These are phyloP conservation scores for Cryptosporidium ryanae DNA, from an alignment of 169 alveolate genomes.

Conservation along the genomic window DNA sequence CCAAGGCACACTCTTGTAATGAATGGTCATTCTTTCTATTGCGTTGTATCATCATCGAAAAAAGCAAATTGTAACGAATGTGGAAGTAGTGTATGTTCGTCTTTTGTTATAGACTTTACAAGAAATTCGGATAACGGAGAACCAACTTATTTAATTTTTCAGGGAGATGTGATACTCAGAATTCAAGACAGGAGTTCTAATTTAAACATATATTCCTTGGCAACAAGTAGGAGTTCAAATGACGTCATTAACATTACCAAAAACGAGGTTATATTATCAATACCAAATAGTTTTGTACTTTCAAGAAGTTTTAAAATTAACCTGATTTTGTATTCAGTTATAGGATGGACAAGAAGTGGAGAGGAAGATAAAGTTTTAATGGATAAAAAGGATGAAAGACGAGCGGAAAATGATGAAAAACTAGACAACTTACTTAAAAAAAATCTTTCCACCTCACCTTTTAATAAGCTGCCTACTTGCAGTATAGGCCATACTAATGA, in stretches of 20 bases:
- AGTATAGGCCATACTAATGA: background rate
- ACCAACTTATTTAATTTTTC: constrained; percentile 72
- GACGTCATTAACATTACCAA: constrained; percentile 34
- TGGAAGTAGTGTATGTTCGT: constrained; percentile 38
- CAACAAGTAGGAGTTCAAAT: constrained; percentile 28
- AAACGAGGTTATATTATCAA: constrained; percentile 30
- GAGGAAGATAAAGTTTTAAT: background rate
- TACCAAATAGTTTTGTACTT: constrained; percentile 21
- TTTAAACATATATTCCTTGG: constrained; percentile 23
- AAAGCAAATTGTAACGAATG: constrained; percentile 27
- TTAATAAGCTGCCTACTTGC: background rate
- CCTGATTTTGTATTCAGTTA: constrained; percentile 46
- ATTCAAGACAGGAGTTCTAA: constrained; percentile 32
- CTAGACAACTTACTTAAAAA: too few relatives aligned
- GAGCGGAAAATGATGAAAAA: too few relatives aligned
- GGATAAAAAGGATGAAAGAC: too few relatives aligned
- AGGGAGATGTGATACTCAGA: constrained; percentile 64
- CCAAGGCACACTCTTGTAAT: constrained; percentile 37
- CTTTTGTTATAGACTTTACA: constrained; percentile 65
- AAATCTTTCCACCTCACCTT: background rate
- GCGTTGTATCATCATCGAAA: constrained; percentile 41
- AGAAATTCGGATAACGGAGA: constrained; percentile 73
- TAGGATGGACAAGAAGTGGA: constrained; percentile 26
- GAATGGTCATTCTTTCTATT: constrained; percentile 68
- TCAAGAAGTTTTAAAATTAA: constrained; percentile 45